phyloP scores from a whole-genome alignment of 306 rosid genomes.

The Cercis canadensis region DNA sequence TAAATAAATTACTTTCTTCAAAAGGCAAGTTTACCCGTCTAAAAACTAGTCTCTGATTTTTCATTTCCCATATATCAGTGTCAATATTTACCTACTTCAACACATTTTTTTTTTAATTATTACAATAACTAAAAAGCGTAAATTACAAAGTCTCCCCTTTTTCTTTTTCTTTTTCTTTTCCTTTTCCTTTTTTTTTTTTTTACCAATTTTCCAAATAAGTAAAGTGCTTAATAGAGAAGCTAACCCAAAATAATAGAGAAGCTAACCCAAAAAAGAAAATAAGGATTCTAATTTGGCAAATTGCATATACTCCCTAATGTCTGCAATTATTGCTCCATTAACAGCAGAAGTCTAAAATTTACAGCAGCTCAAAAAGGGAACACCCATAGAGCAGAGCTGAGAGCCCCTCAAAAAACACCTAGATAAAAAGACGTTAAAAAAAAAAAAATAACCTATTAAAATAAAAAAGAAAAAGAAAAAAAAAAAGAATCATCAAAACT shows the following conservation, averaged over 20 bases:
- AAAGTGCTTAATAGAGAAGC: not conserved
- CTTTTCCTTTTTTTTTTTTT: too few relatives aligned
- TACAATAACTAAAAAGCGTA: too few relatives aligned
- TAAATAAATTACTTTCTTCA: too few relatives aligned
- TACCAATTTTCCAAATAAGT: not conserved
- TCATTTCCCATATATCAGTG: too few relatives aligned
- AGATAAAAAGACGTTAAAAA: constrained; percentile 18
- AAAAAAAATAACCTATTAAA: constrained; percentile 6
- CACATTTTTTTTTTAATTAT: too few relatives aligned
- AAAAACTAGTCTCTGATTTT: too few relatives aligned
- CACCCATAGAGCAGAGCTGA: constrained; percentile 6
- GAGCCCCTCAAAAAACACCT: constrained; percentile 32
- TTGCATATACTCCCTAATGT: constrained; percentile 20
- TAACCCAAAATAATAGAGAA: not conserved
- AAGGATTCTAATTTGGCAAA: not conserved
- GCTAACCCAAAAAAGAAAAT: constrained; percentile 6
- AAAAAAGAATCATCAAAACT: constrained; percentile 13
- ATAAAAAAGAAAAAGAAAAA: not conserved
- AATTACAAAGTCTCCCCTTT: too few relatives aligned
- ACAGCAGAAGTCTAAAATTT: constrained; percentile 49
- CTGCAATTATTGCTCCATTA: constrained; percentile 39
- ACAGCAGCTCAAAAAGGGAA: constrained; percentile 44
- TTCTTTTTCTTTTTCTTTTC: too few relatives aligned
- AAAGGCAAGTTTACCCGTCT: too few relatives aligned
- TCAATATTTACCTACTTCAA: too few relatives aligned